These are phyloP conservation scores for Phytopythium boreale DNA, from an alignment of 352 stramenopile species.

Conservation along the genomic window DNA sequence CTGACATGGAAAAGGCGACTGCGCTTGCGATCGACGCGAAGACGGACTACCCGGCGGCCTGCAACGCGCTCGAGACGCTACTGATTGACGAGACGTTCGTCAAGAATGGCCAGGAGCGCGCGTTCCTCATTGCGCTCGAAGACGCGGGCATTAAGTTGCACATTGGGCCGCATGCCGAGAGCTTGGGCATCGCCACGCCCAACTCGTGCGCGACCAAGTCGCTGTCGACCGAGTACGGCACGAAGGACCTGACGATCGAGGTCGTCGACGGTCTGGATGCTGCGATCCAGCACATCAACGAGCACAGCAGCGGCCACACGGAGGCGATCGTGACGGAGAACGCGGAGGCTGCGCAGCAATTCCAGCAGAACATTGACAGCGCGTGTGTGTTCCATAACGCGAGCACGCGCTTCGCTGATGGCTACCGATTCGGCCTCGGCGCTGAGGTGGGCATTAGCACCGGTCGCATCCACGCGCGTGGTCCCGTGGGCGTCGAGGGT, in stretches of 20 bases:
- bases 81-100: conserved; percentile 92
- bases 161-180: conserved; percentile 87
- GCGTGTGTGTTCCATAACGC: conserved; percentile 99
- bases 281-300: conserved; percentile 95
- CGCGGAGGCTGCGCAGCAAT: conserved; percentile 57
- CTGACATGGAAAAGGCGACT: conserved; percentile 82
- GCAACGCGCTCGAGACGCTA: conserved; percentile 97
- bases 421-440: conserved; percentile 97
- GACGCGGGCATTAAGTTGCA: conserved; percentile 92
- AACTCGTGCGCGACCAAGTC: conserved; percentile 72
- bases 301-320: conserved; percentile 95
- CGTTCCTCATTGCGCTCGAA: conserved; percentile 82
- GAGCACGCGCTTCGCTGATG: conserved; percentile 94
- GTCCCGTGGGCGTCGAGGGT: conserved; percentile 95
- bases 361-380: conserved; percentile 90
- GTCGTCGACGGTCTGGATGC: conserved; percentile 88
- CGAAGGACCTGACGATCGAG: conserved; percentile 92
- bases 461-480: conserved; percentile 95
- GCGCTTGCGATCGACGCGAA: conserved; percentile 96
- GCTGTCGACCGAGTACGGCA: conserved; percentile 94
- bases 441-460: conserved; percentile 98
- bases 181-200: conserved; percentile 49
- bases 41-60: conserved; percentile 97
- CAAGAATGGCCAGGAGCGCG: conserved; percentile 59
- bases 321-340: conserved; percentile 97